Conservation (phyloP, 371 early-diverging fungal species). For the Mucor saturninus region DNA sequence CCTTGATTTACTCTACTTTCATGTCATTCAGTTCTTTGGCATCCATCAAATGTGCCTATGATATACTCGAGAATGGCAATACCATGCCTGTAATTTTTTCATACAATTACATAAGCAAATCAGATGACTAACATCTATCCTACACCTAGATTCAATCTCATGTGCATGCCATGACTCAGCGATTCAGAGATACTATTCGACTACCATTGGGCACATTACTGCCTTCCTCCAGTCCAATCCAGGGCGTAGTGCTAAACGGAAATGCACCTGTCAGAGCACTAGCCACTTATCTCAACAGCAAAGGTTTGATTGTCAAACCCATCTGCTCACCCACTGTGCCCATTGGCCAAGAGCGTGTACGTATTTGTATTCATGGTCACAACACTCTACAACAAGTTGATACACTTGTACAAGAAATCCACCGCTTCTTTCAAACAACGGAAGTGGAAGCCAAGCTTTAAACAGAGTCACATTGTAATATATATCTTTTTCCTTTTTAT, state of each 20-base stretch:
- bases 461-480: background rate
- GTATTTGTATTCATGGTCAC: conserved; percentile 81
- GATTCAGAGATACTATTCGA: conserved; percentile 50
- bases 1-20: conserved; percentile 84
- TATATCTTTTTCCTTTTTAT: background rate
- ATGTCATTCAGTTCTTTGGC: conserved; percentile 64
- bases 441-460: conserved; percentile 9
- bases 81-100: conserved; percentile 48
- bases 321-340: conserved; percentile 86
- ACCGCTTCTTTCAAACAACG: conserved; percentile 39
- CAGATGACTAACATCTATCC: background rate
- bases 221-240: conserved; percentile 73
- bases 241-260: conserved; percentile 76
- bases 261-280: conserved; percentile 68
- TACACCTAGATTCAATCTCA: conserved; percentile 55
- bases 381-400: conserved; percentile 69
- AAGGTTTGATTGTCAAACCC: conserved; percentile 76
- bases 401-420: conserved; percentile 55
- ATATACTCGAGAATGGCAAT: conserved; percentile 54
- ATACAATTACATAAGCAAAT: background rate
- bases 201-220: conserved; percentile 59
- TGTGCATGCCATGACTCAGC: conserved; percentile 43
- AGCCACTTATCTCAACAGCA: conserved; percentile 58
- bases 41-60: conserved; percentile 62
- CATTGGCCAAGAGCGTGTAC: conserved; percentile 76